These are phyloP conservation scores for Rubus idaeus DNA, from an alignment of 306 rosid genomes.

Conservation along the genomic window DNA sequence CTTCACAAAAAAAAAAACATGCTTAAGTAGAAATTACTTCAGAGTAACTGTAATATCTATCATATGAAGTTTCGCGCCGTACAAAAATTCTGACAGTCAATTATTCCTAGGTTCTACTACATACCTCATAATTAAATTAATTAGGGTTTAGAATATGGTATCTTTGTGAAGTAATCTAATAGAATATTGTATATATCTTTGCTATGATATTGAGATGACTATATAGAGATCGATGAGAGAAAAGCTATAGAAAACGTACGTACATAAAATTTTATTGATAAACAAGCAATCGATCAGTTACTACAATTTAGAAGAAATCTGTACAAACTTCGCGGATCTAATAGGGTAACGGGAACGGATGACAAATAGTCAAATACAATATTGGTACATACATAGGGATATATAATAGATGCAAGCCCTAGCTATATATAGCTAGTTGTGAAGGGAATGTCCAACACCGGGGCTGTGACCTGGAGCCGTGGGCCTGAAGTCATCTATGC, in stretches of 20 bases:
- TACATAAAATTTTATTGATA: not conserved
- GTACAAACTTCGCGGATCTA: not conserved
- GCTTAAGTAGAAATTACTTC: not conserved
- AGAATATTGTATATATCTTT: not conserved
- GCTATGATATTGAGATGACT: not conserved
- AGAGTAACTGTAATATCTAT: not conserved
- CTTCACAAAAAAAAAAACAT: too few species aligned
- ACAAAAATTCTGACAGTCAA: not conserved
- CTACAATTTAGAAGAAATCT: not conserved
- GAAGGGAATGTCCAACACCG: conserved; percentile 56
- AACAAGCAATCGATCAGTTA: not conserved
- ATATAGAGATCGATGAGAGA: not conserved
- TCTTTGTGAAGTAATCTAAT: too few species aligned
- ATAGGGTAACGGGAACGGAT: not conserved
- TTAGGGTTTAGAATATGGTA: not conserved
- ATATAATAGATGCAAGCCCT: conserved; percentile 5
- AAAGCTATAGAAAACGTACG: not conserved
- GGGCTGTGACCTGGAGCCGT: conserved; percentile 84
- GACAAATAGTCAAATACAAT: not conserved
- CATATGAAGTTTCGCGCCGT: not conserved
- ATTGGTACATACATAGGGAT: not conserved
- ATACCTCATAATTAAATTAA: not conserved
- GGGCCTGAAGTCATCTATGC: conserved; percentile 47
- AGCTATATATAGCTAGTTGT: conserved; percentile 32
- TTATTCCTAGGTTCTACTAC: too few species aligned